These are phyloP conservation scores for Avena atlantica DNA, from an alignment of 176 grass and related monocot species.

Conservation along the genomic window DNA sequence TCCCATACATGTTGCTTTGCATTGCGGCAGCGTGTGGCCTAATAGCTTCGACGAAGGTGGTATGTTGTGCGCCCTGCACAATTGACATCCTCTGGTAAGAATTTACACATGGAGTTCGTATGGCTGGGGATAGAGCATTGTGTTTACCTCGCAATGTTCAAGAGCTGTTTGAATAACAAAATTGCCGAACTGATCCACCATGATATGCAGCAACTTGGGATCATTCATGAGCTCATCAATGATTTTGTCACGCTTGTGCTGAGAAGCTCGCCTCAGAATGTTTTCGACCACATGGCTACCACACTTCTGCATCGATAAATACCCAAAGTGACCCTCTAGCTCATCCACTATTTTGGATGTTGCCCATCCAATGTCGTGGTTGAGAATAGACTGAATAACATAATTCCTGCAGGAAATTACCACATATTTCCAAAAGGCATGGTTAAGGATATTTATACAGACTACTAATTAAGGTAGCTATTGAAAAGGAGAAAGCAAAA, in stretches of 20 bases:
- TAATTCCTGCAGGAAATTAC: conserved; percentile 73
- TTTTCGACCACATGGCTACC: conserved; percentile 89
- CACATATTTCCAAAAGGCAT: conserved; percentile 29
- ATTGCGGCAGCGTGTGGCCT: conserved; percentile 46
- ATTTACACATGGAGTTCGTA: conserved; percentile 25
- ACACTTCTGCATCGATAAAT: conserved; percentile 81
- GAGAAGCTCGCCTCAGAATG: conserved; percentile 50
- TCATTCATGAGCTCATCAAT: conserved; percentile 68
- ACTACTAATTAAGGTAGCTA: conserved; percentile 20
- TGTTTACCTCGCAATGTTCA: conserved; percentile 56
- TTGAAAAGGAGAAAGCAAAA: conserved; percentile 22
- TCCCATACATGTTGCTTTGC: conserved; percentile 60
- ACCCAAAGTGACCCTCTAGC: conserved; percentile 52
- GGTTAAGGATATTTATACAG: conserved; percentile 15
- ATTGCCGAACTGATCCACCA: conserved; percentile 68
- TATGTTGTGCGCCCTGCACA: conserved; percentile 49
- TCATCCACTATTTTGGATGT: conserved; percentile 60
- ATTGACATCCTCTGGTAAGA: conserved; percentile 30
- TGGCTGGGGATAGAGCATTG: neutral
- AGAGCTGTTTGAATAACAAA: conserved; percentile 85
- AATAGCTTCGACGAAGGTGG: conserved; percentile 58
- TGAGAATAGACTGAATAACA: conserved; percentile 83
- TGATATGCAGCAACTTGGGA: conserved; percentile 58
- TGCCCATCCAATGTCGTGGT: conserved; percentile 58
- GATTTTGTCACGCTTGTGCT: conserved; percentile 35